phyloP scores from a whole-genome alignment of 108 stramenopile genomes.

The Nitzschia putrida region DNA sequence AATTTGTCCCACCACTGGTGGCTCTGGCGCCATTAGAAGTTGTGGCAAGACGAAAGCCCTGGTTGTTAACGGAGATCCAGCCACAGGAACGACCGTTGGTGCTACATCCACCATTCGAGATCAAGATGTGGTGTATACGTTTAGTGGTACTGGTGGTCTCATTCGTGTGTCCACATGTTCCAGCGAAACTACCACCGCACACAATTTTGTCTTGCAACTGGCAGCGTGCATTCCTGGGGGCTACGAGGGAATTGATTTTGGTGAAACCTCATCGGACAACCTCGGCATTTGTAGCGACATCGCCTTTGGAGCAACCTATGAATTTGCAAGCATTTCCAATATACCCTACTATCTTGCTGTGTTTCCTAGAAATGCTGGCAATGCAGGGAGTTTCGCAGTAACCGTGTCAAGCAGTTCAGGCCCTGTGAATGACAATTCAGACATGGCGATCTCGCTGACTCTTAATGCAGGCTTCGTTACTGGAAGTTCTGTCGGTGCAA shows the following conservation, averaged over 20 bases:
- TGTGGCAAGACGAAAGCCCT: background rate
- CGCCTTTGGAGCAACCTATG: background rate
- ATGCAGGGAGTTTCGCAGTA: background rate
- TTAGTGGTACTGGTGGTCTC: background rate
- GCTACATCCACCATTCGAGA: background rate
- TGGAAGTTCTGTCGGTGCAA: background rate
- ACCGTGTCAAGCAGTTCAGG: background rate
- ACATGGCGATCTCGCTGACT: background rate
- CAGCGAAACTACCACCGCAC: background rate
- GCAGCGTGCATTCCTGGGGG: too few relatives aligned
- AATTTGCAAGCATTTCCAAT: background rate
- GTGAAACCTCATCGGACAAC: background rate
- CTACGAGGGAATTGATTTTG: background rate
- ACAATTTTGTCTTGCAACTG: background rate
- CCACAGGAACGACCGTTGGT: background rate
- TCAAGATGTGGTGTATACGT: background rate
- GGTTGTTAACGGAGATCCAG: background rate
- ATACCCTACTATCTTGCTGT: background rate
- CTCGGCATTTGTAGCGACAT: too few relatives aligned
- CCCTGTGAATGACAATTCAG: background rate
- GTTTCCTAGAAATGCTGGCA: background rate
- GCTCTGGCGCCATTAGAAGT: background rate
- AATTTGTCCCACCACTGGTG: background rate
- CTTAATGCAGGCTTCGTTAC: background rate
- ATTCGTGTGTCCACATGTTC: background rate